Evolutionary conservation across 2,329 filamentous ascomycete species (phyloP).

Genomic region (Aspergillus carbonarius): DNA sequence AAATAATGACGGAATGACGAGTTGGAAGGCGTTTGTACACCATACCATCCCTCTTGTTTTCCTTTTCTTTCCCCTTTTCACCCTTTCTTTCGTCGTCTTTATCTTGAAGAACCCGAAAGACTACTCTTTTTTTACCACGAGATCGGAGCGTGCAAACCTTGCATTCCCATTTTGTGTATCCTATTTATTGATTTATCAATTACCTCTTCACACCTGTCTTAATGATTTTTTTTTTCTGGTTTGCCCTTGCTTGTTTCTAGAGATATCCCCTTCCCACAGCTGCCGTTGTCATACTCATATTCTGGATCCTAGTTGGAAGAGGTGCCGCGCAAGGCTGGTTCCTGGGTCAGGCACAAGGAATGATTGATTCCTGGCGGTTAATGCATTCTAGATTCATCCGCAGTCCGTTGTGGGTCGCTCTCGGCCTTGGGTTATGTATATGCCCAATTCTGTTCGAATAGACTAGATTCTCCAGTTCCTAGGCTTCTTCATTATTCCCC

Average conservation of each 20-base stretch:
- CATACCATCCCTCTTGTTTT: conserved; percentile 5
- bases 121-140: neutral
- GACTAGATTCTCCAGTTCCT: conserved; percentile 3
- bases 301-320: conserved; percentile 1
- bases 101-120: neutral
- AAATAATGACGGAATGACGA: conserved; percentile 14
- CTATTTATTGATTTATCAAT: conserved; percentile 11
- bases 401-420: neutral
- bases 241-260: neutral
- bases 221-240: neutral
- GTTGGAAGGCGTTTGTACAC: neutral
- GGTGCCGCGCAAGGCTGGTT: conserved; percentile 13
- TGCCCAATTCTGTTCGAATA: conserved; percentile 9
- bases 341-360: conserved; percentile 9
- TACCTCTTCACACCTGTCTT: conserved; percentile 2
- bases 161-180: conserved; percentile 15
- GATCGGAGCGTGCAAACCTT: conserved; percentile 6
- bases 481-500: too few relatives aligned
- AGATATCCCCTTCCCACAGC: conserved; percentile 2
- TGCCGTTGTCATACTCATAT: neutral
- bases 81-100: neutral
- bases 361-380: conserved; percentile 9
- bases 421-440: neutral
- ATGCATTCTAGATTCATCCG: conserved; percentile 1
- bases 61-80: neutral